phyloP scores from a whole-genome alignment of 345 rosid species.

The Eucalyptus pauciflora region DNA sequence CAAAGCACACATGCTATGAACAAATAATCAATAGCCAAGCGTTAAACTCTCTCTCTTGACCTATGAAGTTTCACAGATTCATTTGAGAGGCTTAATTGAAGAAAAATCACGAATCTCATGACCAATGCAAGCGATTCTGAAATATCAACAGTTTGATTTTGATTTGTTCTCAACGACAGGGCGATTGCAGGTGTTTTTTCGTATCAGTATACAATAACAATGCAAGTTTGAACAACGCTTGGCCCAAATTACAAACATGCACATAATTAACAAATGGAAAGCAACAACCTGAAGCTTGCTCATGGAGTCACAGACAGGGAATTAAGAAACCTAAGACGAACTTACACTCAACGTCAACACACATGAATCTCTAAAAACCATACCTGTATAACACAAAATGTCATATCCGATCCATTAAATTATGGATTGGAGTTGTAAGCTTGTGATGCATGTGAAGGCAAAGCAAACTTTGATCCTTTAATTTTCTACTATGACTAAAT shows the following conservation, averaged over 20 bases:
- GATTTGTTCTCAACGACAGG: no score
- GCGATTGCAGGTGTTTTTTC: neutral
- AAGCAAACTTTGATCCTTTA: neutral
- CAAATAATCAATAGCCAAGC: neutral
- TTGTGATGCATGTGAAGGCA: neutral
- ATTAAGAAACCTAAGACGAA: no score
- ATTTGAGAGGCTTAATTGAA: neutral
- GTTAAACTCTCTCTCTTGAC: neutral
- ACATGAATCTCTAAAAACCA: neutral
- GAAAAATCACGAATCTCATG: neutral
- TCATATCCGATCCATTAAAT: no score
- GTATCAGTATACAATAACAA: accelerated
- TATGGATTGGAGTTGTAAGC: neutral
- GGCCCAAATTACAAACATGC: neutral
- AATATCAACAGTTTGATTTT: neutral
- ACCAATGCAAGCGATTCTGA: neutral
- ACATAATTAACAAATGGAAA: neutral
- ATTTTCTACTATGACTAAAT: neutral
- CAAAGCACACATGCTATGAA: neutral
- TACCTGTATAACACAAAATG: no score
- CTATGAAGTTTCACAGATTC: neutral
- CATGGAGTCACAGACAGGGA: neutral
- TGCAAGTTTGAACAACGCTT: neutral
- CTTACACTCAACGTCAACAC: neutral
- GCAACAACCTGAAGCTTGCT: neutral